Conservation (phyloP, 441 rosid genomes). For the Gossypium gossypioides region DNA sequence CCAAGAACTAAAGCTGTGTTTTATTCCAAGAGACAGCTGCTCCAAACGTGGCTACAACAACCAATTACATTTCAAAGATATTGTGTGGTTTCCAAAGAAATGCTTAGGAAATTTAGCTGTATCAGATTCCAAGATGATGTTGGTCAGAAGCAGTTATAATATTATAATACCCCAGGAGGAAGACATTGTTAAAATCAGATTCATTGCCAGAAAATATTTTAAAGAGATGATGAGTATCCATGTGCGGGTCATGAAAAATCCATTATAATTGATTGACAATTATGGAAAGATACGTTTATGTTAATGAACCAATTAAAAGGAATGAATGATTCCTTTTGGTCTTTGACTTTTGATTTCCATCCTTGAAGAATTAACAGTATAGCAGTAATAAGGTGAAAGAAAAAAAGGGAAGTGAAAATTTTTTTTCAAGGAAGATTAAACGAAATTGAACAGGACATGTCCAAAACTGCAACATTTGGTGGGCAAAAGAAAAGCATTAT, state of each 20-base stretch:
- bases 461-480: background rate
- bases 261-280: constrained; percentile 1
- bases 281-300: constrained; percentile 1
- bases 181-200: background rate
- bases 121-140: background rate
- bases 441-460: background rate
- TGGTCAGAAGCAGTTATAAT: background rate
- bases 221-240: background rate
- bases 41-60: constrained; percentile 39
- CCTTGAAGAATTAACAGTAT: background rate
- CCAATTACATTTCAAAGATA: background rate
- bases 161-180: background rate
- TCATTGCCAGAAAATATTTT: background rate
- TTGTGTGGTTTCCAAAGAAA: constrained; percentile 10
- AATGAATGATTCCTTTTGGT: background rate
- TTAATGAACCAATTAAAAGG: background rate
- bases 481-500: too few relatives aligned
- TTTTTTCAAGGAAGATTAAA: background rate
- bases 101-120: background rate
- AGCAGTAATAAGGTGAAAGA: background rate
- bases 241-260: background rate
- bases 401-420: background rate
- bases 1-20: constrained; percentile 13
- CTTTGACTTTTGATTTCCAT: background rate
- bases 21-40: constrained; percentile 23